phyloP scores from a whole-genome alignment of 2,329 filamentous ascomycete species.

The Cladosporium sp. region DNA sequence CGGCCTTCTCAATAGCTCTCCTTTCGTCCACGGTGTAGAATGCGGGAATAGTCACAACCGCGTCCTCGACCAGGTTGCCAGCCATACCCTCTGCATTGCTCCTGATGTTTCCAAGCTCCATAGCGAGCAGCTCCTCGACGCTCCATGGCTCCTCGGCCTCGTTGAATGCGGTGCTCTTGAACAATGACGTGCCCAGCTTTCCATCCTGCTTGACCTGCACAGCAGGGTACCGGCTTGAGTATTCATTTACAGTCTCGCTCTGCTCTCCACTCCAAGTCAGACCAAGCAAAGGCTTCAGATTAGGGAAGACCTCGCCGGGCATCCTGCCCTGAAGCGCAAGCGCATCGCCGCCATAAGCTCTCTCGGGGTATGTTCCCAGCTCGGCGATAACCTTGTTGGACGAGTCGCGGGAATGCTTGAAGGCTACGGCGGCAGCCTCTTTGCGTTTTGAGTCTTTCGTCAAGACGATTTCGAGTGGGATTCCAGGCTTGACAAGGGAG shows the following conservation, averaged over 20 bases:
- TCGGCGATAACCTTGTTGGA: constrained; percentile 50
- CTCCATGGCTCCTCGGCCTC: constrained; percentile 61
- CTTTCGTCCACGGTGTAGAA: constrained; percentile 92
- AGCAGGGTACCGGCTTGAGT: constrained; percentile 71
- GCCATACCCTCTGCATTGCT: constrained; percentile 82
- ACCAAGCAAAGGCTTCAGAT: constrained; percentile 87
- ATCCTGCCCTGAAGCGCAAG: constrained; percentile 82
- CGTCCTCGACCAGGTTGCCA: constrained; percentile 68
- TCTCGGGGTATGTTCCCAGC: constrained; percentile 65
- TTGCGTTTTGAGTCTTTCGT: constrained; percentile 98
- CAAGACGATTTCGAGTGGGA: constrained; percentile 94
- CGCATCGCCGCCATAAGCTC: constrained; percentile 88
- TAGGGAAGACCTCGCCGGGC: constrained; percentile 89
- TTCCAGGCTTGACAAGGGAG: constrained; percentile 89
- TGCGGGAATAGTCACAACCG: constrained; percentile 81
- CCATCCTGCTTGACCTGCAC: constrained; percentile 62
- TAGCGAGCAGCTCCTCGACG: constrained; percentile 90
- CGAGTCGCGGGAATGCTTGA: constrained; percentile 74
- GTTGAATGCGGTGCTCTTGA: constrained; percentile 73
- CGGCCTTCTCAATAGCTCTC: constrained; percentile 77
- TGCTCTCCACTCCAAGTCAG: constrained; percentile 48
- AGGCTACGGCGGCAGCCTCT: constrained; percentile 84
- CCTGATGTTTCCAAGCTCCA: constrained; percentile 90
- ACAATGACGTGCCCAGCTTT: constrained; percentile 65
- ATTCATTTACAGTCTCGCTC: constrained; percentile 62